Percentiles rank a stretch among this genome's conserved stretches.
Conservation (phyloP, 2,329 filamentous ascomycete species). For the Verticillium nubilum region DNA sequence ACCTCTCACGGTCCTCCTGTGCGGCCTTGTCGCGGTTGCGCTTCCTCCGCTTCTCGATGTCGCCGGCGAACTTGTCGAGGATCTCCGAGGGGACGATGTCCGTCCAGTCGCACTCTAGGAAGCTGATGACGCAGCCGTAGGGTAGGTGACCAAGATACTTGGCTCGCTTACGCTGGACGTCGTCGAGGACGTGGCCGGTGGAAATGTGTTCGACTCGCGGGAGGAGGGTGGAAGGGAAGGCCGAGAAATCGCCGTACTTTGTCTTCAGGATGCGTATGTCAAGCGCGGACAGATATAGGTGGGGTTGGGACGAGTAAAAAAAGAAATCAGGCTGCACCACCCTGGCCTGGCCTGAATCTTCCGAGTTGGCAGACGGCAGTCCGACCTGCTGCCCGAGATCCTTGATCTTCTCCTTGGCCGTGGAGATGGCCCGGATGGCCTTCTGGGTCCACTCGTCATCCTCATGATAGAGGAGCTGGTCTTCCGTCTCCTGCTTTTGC, state of each 20-base stretch:
- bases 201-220: constrained; percentile 87
- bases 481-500: constrained; percentile 72
- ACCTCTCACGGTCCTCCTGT: constrained; percentile 78
- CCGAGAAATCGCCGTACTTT: constrained; percentile 76
- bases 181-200: constrained; percentile 81
- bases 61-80: constrained; percentile 68
- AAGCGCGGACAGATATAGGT: constrained; percentile 83
- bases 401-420: constrained; percentile 68
- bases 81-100: constrained; percentile 75
- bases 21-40: constrained; percentile 76
- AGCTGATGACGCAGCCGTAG: constrained; percentile 84
- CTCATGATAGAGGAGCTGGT: constrained; percentile 86
- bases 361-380: not conserved
- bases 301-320: constrained; percentile 83
- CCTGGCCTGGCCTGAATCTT: constrained; percentile 14
- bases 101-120: constrained; percentile 92
- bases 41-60: constrained; percentile 72
- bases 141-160: constrained; percentile 87
- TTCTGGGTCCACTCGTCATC: constrained; percentile 90
- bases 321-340: constrained; percentile 54
- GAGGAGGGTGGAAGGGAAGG: constrained; percentile 79
- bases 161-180: constrained; percentile 73
- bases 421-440: constrained; percentile 68
- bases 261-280: constrained; percentile 91
- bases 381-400: constrained; percentile 30